Percentiles rank a stretch among this genome's conserved stretches.
These are phyloP conservation scores for Knoxia roxburghii DNA, from an alignment of 257 asterid genomes.

Conservation along the genomic window DNA sequence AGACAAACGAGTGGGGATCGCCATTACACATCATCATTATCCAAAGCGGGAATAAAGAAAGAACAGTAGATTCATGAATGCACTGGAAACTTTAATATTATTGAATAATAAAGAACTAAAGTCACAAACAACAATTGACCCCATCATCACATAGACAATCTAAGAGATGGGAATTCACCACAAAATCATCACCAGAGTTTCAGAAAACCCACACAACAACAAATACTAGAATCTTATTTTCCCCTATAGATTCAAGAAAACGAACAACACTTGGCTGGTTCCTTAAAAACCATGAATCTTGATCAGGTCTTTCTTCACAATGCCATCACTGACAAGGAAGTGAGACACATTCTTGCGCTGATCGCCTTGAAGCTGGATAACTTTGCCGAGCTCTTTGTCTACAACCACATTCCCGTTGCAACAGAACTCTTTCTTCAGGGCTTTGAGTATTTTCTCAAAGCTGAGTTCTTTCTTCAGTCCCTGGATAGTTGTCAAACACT, in stretches of 20 bases:
- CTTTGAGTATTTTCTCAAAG: conserved; percentile 72
- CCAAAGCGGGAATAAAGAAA: too few species aligned
- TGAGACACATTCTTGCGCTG: conserved; percentile 78
- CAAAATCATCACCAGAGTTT: not conserved
- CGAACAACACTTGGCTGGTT: too few species aligned
- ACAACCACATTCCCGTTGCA: conserved; percentile 88
- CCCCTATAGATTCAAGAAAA: not conserved
- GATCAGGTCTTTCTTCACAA: conserved; percentile 66
- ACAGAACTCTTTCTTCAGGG: conserved; percentile 71
- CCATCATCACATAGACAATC: conserved; percentile 29
- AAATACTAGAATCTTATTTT: too few species aligned
- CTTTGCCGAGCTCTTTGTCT: conserved; percentile 75
- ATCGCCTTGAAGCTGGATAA: conserved; percentile 83
- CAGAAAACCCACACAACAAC: not conserved
- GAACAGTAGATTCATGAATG: too few species aligned
- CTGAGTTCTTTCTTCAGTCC: conserved; percentile 68
- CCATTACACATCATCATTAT: too few species aligned
- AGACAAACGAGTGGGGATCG: too few species aligned
- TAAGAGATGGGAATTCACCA: not conserved
- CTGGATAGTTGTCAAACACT: conserved; percentile 68
- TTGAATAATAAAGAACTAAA: not conserved
- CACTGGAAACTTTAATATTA: too few species aligned
- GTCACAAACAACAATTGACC: conserved; percentile 9
- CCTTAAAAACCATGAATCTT: conserved; percentile 81
- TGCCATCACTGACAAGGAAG: conserved; percentile 46